Conservation (phyloP, 495 filamentous ascomycete genomes). For the Daldinia loculata region DNA sequence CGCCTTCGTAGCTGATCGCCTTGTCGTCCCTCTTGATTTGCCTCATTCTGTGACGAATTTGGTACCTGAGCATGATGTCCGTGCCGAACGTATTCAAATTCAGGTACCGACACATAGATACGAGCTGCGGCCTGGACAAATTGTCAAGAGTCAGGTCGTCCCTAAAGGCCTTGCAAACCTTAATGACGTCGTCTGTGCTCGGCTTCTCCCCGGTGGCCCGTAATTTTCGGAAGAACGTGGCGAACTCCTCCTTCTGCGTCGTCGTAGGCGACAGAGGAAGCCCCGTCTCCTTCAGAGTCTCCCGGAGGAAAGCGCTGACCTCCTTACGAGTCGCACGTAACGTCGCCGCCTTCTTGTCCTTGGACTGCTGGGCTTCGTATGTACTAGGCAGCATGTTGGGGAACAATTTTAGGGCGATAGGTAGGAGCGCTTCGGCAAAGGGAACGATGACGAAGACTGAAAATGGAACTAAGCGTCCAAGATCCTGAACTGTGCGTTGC, state of each 20-base stretch:
- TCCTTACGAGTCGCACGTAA: conserved; percentile 90
- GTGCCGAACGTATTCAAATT: conserved; percentile 97
- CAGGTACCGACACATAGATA: conserved; percentile 98
- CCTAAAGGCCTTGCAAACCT: conserved; percentile 99
- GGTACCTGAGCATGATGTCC: conserved; percentile 96
- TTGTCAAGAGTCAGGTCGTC: conserved; percentile 98
- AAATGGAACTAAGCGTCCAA: conserved; percentile 92
- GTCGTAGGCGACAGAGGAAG: conserved; percentile 85
- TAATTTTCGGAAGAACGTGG: conserved; percentile 98
- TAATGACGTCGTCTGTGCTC: conserved; percentile 90
- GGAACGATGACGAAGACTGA: conserved; percentile 97
- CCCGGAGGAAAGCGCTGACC: conserved; percentile 88
- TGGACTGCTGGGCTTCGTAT: conserved; percentile 89
- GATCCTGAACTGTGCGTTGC: conserved; percentile 89
- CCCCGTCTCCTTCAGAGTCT: conserved; percentile 91
- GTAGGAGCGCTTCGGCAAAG: conserved; percentile 94
- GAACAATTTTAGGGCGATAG: conserved; percentile 91
- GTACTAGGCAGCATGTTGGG: conserved; percentile 97
- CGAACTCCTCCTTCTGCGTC: conserved; percentile 91
- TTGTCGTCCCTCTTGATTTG: conserved; percentile 98
- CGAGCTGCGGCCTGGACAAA: conserved; percentile 91
- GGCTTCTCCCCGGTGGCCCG: conserved; percentile 90
- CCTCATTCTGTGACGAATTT: conserved; percentile 95
- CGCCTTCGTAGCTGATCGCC: conserved; percentile 93
- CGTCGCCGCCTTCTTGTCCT: conserved; percentile 83